Percentiles rank a stretch among this genome's conserved stretches.
These are phyloP conservation scores for Phytophthora quininea DNA, from an alignment of 352 stramenopile species.

Conservation along the genomic window DNA sequence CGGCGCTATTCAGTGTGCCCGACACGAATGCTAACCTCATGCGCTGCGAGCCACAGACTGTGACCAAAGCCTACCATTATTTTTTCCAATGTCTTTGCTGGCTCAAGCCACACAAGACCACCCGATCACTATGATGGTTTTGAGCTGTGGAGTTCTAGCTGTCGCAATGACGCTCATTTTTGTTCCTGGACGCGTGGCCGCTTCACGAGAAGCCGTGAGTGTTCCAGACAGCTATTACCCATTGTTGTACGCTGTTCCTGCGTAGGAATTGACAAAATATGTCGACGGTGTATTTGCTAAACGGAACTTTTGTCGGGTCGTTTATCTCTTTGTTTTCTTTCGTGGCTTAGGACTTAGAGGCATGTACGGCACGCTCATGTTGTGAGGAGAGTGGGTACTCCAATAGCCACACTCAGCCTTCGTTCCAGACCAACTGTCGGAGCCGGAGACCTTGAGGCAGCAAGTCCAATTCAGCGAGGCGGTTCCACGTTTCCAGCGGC, in stretches of 20 bases:
- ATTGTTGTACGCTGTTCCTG: constrained; percentile 30
- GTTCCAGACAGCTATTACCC: constrained; percentile 54
- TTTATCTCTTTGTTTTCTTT: too few species aligned
- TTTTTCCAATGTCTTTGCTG: constrained; percentile 31
- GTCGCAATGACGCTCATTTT: constrained; percentile 44
- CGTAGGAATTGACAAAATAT: too few species aligned
- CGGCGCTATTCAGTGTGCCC: constrained; percentile 42
- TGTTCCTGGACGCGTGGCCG: constrained; percentile 22
- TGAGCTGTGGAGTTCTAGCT: constrained; percentile 41
- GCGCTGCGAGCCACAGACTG: constrained; percentile 47
- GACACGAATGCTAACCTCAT: constrained; percentile 45
- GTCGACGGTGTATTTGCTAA: too few species aligned
- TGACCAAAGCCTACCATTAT: constrained; percentile 18
- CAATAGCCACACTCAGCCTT: too few species aligned
- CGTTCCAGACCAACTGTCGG: too few species aligned
- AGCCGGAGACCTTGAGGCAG: too few species aligned
- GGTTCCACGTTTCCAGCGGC: too few species aligned
- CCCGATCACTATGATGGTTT: constrained; percentile 26
- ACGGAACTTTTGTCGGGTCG: too few species aligned
- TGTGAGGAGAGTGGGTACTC: too few species aligned
- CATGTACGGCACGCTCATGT: too few species aligned
- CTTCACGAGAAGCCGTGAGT: constrained; percentile 6
- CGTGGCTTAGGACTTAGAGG: too few species aligned
- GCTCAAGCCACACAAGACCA: constrained; percentile 31
- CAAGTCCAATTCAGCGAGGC: too few species aligned